Evolutionary conservation across 306 rosid genomes (phyloP).

Genomic region (Lithocarpus polystachyus): DNA sequence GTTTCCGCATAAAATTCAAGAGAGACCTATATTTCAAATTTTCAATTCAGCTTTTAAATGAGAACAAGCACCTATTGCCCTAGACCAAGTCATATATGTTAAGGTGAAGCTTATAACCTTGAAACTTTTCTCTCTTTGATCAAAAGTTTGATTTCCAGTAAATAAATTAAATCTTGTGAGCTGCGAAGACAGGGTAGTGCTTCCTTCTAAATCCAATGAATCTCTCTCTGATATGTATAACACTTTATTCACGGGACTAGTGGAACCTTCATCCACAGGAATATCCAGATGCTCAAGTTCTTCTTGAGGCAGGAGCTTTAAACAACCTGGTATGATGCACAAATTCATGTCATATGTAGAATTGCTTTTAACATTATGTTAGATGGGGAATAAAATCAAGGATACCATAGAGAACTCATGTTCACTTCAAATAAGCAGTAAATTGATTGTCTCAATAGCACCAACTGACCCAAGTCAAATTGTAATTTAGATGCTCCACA

Average conservation of each 20-base stretch:
- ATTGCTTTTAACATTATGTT: neutral
- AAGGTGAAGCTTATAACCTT: slow-evolving; percentile 57
- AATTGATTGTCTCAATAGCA: neutral
- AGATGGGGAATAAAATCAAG: neutral
- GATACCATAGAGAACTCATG: neutral
- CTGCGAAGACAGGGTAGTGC: slow-evolving; percentile 38
- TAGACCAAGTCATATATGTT: slow-evolving; percentile 14
- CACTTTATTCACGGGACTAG: slow-evolving; percentile 42
- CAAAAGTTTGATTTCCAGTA: slow-evolving; percentile 84
- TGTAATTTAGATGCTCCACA: neutral
- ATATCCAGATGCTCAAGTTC: slow-evolving; percentile 78
- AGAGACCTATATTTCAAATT: neutral
- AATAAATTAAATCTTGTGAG: slow-evolving; percentile 65
- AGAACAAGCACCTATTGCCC: slow-evolving; percentile 1
- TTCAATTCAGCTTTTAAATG: neutral
- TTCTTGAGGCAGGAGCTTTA: slow-evolving; percentile 72
- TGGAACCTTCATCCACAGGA: slow-evolving; percentile 39
- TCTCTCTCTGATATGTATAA: slow-evolving; percentile 50
- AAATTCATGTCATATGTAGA: slow-evolving; percentile 14
- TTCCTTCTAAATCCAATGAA: slow-evolving; percentile 31
- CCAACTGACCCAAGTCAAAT: neutral
- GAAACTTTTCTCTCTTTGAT: slow-evolving; percentile 64
- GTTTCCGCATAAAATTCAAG: neutral
- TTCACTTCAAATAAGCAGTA: neutral
- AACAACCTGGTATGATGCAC: slow-evolving; percentile 62